phyloP scores from a whole-genome alignment of 495 filamentous ascomycete genomes.

The Friedmanniomyces simplex region DNA sequence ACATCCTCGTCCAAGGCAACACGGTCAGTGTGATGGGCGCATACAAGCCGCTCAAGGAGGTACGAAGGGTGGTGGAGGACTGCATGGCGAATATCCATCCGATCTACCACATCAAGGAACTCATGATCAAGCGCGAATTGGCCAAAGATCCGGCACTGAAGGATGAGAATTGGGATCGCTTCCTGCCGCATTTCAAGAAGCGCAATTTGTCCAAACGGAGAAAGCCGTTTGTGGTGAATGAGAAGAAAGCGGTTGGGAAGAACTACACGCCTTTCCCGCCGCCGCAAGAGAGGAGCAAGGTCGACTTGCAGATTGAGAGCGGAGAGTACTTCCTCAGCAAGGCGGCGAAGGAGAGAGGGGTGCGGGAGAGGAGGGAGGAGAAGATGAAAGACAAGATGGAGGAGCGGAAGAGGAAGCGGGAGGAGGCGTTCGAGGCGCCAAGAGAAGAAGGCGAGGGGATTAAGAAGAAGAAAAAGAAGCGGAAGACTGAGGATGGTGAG shows the following conservation, averaged over 20 bases:
- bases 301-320: conserved; percentile 94
- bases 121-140: conserved; percentile 99
- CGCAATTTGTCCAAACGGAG: conserved; percentile 75
- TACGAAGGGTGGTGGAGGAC: conserved; percentile 81
- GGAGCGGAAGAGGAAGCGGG: conserved; percentile 76
- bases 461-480: conserved; percentile 47
- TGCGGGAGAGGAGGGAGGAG: conserved; percentile 67
- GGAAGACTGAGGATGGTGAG: conserved; percentile 42
- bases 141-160: conserved; percentile 83
- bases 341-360: conserved; percentile 76
- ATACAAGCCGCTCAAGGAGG: conserved; percentile 87
- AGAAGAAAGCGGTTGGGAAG: conserved; percentile 74
- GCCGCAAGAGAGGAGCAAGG: conserved; percentile 83
- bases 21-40: conserved; percentile 86
- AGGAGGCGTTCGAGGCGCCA: conserved; percentile 77
- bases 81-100: conserved; percentile 95
- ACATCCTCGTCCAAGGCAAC: conserved; percentile 95
- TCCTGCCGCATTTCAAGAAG: conserved; percentile 97
- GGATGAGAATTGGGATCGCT: conserved; percentile 87
- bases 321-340: conserved; percentile 94
- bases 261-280: conserved; percentile 71
- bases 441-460: conserved; percentile 50
- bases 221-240: conserved; percentile 72
- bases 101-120: conserved; percentile 91
- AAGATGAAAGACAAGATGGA: conserved; percentile 73